Evolutionary conservation across 2,329 filamentous ascomycete species (phyloP), one percentile per base, ranked within the genome.

Genomic region (Scopulariopsis brevicaulis): DNA sequence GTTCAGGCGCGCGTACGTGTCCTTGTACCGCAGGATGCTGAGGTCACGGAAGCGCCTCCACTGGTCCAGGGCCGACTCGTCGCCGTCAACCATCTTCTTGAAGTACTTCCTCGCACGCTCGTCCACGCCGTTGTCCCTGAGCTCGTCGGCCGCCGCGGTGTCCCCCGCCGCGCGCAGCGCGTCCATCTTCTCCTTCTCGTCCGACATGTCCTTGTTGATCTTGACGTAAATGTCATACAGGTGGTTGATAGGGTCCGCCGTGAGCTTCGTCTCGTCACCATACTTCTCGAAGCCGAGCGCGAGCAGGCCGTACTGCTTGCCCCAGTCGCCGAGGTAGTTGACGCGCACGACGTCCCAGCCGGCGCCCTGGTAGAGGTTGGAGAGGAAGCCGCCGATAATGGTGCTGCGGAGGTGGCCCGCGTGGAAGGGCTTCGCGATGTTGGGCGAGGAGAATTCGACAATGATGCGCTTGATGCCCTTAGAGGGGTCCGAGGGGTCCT

Each of bases 351-450:
- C 85, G 40, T 91, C 83, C 86, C 86, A 91, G 55, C 87, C 88
- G 37, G 83, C 83, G 35, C 74, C 76, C 64, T 86, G 78, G 68
- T 90, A 87, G 20, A 90, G 72, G 67, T 90, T 90, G 24, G 85
- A 76, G 48, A 91, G 75, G 73, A 90, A 91, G 46, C 86, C 86
- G 54, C 87, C 87, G 60, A 91, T 90, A 67, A 91, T 90, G 43
- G 87, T 92, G 64, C 84, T 87, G 66, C 88, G 80, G 65, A 91
- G 74, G 70, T 92, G 87, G 14, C 87, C 86, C 46, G 87, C 87
- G 67, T 90, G 87, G 75, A 91, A 91, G 25, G 87, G 89, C 73
- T 93, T 93, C 53, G 89, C 89, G 60, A 94, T 91, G 69, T 94
- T 94, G 55, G 90, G 89, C 8, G 87, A 91, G 8, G 86, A 90